Base-by-base conservation (phyloP, 331 rosid genomes). In the Rhamnella rubrinervis region DNA sequence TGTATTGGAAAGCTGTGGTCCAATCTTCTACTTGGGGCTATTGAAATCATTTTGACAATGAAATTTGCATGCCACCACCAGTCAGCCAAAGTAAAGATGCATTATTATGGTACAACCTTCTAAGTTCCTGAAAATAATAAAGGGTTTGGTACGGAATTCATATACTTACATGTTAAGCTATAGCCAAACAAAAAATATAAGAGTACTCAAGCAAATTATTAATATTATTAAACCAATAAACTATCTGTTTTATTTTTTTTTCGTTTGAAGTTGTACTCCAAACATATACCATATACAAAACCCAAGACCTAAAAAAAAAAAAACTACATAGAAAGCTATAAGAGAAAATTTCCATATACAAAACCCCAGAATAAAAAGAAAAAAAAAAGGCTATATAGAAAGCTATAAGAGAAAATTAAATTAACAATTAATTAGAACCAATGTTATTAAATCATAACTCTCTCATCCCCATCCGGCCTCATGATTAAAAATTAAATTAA, bases 1-100 rank as follows among this genome's bases (percentile, higher is more conserved):
- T 53, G 10, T n/a, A 53, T 53, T 74, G 55, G 66, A 63, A 75
- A 23, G 46, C 28, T 62, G 93, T 82, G 96, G 96, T 90, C 95
- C 95, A 76, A 3, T 55, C 78, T 80, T 80, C 84, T 78, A 68
- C 80, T 82, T 71, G 83, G 72, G 65, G 66, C 10, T 19, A 71
- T 66, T 65, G 78, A 82, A 87, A 90, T 84, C 85, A 85, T 87
- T 87, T 85, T 77, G 93, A 84, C 35, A 84, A 73, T 51, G 95
- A 87, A 80, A 82, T 72, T 65, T 83, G 84, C 88, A 76, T 73
- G 84, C 55, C 4, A 21, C 58, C 77, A 73, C 37, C 51, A 67
- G 83, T 61, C 74, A 66, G 15, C 4, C 2, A 44, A 3, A 44
- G 11, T 9, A 44, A 44, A 44, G 1, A 44, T 11, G 11, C 1